Conservation (phyloP, 805 yeast species). For the Torulaspora indica region DNA sequence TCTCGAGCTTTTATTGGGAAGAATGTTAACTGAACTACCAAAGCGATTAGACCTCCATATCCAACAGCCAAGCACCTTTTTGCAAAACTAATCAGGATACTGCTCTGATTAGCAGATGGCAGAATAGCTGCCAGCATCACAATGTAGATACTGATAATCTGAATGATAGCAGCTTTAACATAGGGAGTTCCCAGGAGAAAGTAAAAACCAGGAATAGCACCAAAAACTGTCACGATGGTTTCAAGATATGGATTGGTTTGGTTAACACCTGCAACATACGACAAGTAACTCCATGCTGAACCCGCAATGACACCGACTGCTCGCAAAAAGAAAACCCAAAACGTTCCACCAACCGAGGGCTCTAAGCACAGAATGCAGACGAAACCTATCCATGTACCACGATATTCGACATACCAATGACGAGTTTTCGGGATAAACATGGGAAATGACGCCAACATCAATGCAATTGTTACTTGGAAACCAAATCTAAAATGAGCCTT, state of each 20-base stretch:
- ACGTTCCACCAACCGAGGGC: constrained; percentile 48
- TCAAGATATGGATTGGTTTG: constrained; percentile 42
- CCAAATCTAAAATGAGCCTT: constrained; percentile 44
- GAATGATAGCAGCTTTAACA: constrained; percentile 48
- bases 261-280: constrained; percentile 43
- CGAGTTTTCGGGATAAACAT: constrained; percentile 46
- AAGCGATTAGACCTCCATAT: constrained; percentile 47
- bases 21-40: constrained; percentile 42
- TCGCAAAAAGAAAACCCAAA: constrained; percentile 45
- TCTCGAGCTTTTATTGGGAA: constrained; percentile 49
- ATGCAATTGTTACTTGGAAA: constrained; percentile 42
- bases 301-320: constrained; percentile 46
- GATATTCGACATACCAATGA: constrained; percentile 45
- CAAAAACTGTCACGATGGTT: constrained; percentile 41
- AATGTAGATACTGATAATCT: constrained; percentile 44
- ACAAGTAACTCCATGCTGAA: constrained; percentile 46
- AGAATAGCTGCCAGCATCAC: constrained; percentile 44
- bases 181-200: constrained; percentile 44
- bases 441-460: constrained; percentile 47
- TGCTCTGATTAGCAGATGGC: constrained; percentile 38
- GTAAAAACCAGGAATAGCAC: constrained; percentile 46
- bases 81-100: constrained; percentile 43
- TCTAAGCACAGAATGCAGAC: constrained; percentile 47
- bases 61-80: constrained; percentile 49
- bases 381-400: constrained; percentile 53